These are phyloP conservation scores for Pseudonectria buxi DNA, from an alignment of 2,329 filamentous ascomycete species.

Conservation along the genomic window DNA sequence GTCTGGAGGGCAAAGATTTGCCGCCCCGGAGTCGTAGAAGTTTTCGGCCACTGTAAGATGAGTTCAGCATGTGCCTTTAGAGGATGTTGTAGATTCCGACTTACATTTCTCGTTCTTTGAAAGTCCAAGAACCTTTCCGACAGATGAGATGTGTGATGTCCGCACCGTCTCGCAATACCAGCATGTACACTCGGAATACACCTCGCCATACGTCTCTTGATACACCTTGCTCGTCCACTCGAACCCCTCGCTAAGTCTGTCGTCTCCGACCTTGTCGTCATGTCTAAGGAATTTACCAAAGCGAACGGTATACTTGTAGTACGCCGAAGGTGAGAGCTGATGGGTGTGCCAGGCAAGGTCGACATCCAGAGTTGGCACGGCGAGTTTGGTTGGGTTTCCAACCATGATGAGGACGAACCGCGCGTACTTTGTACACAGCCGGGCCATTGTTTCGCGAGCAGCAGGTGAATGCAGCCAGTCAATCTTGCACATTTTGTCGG, in stretches of 20 bases:
- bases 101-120: constrained; percentile 39
- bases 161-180: constrained; percentile 68
- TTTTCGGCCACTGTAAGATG: constrained; percentile 24
- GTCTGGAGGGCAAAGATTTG: constrained; percentile 44
- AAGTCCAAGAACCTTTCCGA: constrained; percentile 38
- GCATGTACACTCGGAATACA: constrained; percentile 73
- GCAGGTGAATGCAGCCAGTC: constrained; percentile 73
- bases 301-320: constrained; percentile 51
- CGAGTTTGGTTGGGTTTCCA: constrained; percentile 36
- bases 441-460: constrained; percentile 53
- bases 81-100: neutral
- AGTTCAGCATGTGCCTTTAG: accelerated
- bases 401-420: constrained; percentile 58
- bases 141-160: constrained; percentile 39
- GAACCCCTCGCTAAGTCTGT: constrained; percentile 56
- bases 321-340: constrained; percentile 58
- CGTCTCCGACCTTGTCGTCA: constrained; percentile 75
- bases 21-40: constrained; percentile 42
- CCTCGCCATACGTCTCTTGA: constrained; percentile 54
- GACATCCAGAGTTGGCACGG: constrained; percentile 67
- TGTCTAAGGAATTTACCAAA: constrained; percentile 64
- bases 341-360: constrained; percentile 79
- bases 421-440: constrained; percentile 57
- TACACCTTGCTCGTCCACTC: constrained; percentile 68
- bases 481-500: constrained; percentile 67